phyloP scores from a whole-genome alignment of 108 stramenopile genomes.

The Mediolabrus comicus region DNA sequence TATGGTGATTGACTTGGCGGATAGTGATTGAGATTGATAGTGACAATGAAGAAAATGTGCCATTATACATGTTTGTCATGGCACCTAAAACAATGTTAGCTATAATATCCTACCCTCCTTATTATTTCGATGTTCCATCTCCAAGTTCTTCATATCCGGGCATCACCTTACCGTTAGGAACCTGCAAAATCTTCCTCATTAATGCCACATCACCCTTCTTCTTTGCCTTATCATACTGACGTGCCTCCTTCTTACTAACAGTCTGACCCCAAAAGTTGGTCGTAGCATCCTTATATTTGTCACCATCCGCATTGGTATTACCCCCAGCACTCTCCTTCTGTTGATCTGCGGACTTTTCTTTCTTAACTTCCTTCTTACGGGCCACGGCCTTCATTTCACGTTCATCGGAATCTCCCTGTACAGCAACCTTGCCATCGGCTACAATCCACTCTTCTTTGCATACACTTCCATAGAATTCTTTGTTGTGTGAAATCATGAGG shows the following conservation, averaged over 20 bases:
- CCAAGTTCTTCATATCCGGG: constrained; percentile 89
- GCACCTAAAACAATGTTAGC: no score
- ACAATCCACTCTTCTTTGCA: constrained; percentile 97
- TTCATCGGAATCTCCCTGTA: constrained; percentile 82
- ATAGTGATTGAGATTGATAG: neutral
- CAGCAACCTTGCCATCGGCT: constrained; percentile 70
- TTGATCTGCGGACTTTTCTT: constrained; percentile 67
- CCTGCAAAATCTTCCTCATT: constrained; percentile 86
- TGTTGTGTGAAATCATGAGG: constrained; percentile 98
- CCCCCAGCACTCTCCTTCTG: constrained; percentile 78
- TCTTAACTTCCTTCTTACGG: constrained; percentile 78
- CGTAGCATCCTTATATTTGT: constrained; percentile 90
- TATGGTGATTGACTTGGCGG: neutral
- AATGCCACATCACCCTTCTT: constrained; percentile 82
- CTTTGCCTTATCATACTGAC: constrained; percentile 86
- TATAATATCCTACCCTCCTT: neutral
- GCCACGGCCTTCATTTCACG: constrained; percentile 90
- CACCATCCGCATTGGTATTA: constrained; percentile 78
- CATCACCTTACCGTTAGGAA: constrained; percentile 88
- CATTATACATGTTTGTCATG: no score
- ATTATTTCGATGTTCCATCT: constrained; percentile 59
- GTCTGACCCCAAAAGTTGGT: constrained; percentile 86
- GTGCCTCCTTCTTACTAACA: constrained; percentile 89
- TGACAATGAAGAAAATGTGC: neutral
- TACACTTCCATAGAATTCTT: constrained; percentile 91